Evolutionary conservation across 1,284 basidiomycete species (phyloP), one percentile per base, ranked within the genome.

Genomic region (Naganishia cerealis): DNA sequence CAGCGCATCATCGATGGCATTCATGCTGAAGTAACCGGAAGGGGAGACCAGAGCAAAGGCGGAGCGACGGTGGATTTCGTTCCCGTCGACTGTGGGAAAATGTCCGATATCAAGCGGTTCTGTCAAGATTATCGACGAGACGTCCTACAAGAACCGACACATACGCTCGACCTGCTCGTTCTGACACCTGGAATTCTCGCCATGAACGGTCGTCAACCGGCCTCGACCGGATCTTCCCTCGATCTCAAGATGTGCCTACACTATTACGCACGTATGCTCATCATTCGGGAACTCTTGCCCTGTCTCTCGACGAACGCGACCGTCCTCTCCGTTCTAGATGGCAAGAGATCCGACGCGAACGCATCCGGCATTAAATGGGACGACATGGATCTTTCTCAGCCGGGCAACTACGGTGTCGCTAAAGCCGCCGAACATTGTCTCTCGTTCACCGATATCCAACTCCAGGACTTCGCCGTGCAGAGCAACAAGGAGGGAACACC

Each of bases 221-320:
- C 70, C 42, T 18, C 50, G 1, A 58, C 66, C 8, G 70, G 63
- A 8, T 65, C 61, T 12, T 58, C 42, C 4, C 46, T 71, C 24
- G 70, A 71, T 50, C 39, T 65, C 29, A 71, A 71, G 29, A 71
- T 71, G 70, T 50, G 56, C n/a, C 54, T 71, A 12, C 70, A 71
- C 62, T 71, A 68, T 46, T 71, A 71, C 57, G 65, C 67, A 13
- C 66, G 70, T 4, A 71, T 71, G 70, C 63, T 71, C 52, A 63
- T 71, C 62, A 61, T 71, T 42, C 56, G 67, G 15, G 66, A 68
- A 43, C 70, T 71, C 43, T 26, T 38, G 15, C 46, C 67, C 36
- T 39, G 54, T 26, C 67, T 69, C 39, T 65, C 70, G n/a, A 52
- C 61, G 13, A 59, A 57, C 3, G 70, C 70, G 3, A 55, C 66